Base-by-base conservation (phyloP, 1,284 basidiomycete genomes). In the Cryptococcus sp. region DNA sequence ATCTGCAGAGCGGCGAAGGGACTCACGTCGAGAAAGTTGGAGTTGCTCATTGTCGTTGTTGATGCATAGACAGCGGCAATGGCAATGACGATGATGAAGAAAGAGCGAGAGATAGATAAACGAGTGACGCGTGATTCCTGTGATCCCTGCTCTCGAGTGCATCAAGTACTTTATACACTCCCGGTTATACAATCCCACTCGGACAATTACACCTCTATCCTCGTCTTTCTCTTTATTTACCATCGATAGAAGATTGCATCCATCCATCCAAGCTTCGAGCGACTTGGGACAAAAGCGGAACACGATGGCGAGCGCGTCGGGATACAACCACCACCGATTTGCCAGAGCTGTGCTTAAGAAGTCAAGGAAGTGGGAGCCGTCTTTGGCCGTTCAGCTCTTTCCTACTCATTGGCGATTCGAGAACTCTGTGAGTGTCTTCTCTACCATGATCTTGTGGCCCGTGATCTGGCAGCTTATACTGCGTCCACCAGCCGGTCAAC, bases 1-100 rank as follows among this genome's bases (percentile, higher is more conserved):
- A n/a, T 25, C 25, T 25, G 25, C 6, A 16, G n/a, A 27, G 23
- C n/a, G 54, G 25, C 49, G 20, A 11, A 30, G 7, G 4, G 55
- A 72, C 80, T 68, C 55, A 82, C 82, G 62, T 83, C 82, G 55
- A 83, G 73, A 63, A 83, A 83, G 71, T 81, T 82, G 39, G 79
- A 80, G 62, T 82, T 82, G 68, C 73, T 76, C 77, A 79, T 79
- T 25, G 20, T 64, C 55, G n/a, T 20, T 23, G 30, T 20, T 54
- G 53, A 39, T n/a, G 25, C 13, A 16, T 17, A n/a, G n/a, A n/a
- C n/a, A n/a, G 20, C 25, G 47, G 41, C 23, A 23, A 43, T 19
- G 22, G 17, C 15, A n/a, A 20, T 47, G 20, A 7, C 30, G 54
- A 50, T 27, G 40, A 38, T 35, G n/a, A 19, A 41, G 15, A 41